These are phyloP conservation scores for Boletus coccyginus DNA, from an alignment of 768 basidiomycete species.

Conservation along the genomic window DNA sequence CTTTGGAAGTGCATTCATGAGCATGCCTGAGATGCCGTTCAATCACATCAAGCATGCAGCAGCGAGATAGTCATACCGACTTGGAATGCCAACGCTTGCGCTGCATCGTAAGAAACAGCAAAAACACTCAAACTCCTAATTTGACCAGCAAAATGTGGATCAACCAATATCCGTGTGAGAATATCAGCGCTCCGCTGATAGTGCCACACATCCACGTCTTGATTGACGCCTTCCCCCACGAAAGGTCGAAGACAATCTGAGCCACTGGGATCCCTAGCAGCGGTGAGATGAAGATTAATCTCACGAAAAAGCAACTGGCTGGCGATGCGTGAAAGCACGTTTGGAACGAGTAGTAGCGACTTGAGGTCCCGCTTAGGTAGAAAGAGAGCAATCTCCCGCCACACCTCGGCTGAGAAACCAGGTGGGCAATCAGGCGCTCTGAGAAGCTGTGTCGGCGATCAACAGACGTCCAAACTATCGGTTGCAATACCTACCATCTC, in stretches of 20 bases:
- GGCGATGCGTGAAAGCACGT: slow-evolving; percentile 64
- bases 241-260: slow-evolving; percentile 17
- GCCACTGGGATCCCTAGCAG: slow-evolving; percentile 26
- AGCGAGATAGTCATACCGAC: slow-evolving; percentile 41
- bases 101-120: slow-evolving; percentile 46
- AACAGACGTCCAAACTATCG: neutral
- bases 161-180: slow-evolving; percentile 61
- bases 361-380: slow-evolving; percentile 65
- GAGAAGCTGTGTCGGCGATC: slow-evolving; percentile 21
- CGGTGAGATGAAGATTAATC: slow-evolving; percentile 60
- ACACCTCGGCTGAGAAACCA: slow-evolving; percentile 65
- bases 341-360: slow-evolving; percentile 60
- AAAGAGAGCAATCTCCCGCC: slow-evolving; percentile 64
- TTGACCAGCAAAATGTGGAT: slow-evolving; percentile 54
- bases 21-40: slow-evolving; percentile 47
- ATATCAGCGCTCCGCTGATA: slow-evolving; percentile 66
- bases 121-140: slow-evolving; percentile 60
- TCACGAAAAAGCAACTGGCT: slow-evolving; percentile 64
- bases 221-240: slow-evolving; percentile 12
- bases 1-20: slow-evolving; percentile 66
- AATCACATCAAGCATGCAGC: neutral
- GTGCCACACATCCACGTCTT: slow-evolving; percentile 47
- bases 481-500: slow-evolving; percentile 47
- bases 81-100: slow-evolving; percentile 59
- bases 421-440: slow-evolving; percentile 43